Percentiles rank a stretch among this genome's conserved stretches.
Evolutionary conservation across 1,284 basidiomycete species (phyloP).

Genomic region (Cerrena zonata): DNA sequence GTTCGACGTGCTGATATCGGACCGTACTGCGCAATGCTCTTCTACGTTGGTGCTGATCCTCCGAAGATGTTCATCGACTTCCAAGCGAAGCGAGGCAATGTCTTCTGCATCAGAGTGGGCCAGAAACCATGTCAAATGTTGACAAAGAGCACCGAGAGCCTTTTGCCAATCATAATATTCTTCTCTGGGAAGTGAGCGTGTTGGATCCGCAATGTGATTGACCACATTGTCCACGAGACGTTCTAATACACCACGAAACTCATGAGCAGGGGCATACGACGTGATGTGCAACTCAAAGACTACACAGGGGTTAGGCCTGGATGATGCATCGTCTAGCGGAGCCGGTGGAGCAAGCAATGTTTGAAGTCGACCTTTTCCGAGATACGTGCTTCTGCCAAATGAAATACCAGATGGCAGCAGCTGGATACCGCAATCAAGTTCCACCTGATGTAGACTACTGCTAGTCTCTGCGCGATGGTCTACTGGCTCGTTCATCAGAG

Average conservation of each 20-base stretch:
- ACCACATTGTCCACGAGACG: conserved; percentile 28
- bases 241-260: conserved; percentile 19
- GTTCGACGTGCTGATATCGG: conserved; percentile 25
- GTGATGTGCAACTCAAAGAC: conserved; percentile 17
- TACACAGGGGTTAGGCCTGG: conserved; percentile 11
- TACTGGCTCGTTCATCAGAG: not conserved
- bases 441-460: not conserved
- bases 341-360: conserved; percentile 41
- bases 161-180: conserved; percentile 24
- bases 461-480: conserved; percentile 3
- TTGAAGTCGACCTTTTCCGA: conserved; percentile 51
- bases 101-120: conserved; percentile 12
- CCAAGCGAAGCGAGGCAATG: conserved; percentile 23
- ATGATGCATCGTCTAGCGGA: conserved; percentile 9
- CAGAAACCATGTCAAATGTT: conserved; percentile 25
- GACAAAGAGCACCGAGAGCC: conserved; percentile 20
- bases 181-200: conserved; percentile 26
- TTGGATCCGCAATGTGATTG: conserved; percentile 33
- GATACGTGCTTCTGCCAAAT: conserved; percentile 45
- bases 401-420: conserved; percentile 45
- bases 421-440: conserved; percentile 43
- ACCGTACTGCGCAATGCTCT: conserved; percentile 17
- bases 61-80: conserved; percentile 34
- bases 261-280: conserved; percentile 15
- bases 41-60: conserved; percentile 31